Evolutionary conservation across 371 early-diverging fungal genomes (phyloP).

Genomic region (Conidiobolus incongruus): DNA sequence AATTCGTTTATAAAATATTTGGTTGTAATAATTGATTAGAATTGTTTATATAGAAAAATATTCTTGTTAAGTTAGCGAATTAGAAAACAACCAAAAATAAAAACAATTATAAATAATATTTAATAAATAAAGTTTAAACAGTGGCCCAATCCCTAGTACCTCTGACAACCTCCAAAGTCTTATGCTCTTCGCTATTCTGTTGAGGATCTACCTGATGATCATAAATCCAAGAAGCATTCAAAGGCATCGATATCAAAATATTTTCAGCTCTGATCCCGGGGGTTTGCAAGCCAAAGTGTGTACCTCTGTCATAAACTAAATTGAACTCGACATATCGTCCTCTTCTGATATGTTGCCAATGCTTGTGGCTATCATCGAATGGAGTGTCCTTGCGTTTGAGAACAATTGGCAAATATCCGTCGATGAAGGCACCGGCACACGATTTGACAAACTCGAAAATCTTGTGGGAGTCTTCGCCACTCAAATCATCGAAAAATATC

Average conservation of each 20-base stretch:
- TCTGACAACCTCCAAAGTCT: neutral
- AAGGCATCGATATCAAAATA: conserved; percentile 63
- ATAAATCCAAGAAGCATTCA: conserved; percentile 77
- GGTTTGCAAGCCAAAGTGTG: conserved; percentile 68
- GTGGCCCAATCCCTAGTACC: neutral
- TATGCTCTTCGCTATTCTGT: neutral
- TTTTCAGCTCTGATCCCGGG: conserved; percentile 72
- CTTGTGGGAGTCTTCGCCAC: conserved; percentile 28
- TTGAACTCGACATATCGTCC: conserved; percentile 84
- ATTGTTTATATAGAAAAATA: too few species aligned
- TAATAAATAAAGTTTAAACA: too few species aligned
- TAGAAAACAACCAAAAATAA: too few species aligned
- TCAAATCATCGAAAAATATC: conserved; percentile 71
- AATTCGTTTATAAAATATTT: too few species aligned
- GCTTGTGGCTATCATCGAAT: conserved; percentile 34
- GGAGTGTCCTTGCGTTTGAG: conserved; percentile 34
- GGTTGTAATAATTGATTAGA: too few species aligned
- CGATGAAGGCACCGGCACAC: conserved; percentile 46
- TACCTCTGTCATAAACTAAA: conserved; percentile 68
- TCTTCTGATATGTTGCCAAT: conserved; percentile 68
- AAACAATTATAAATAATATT: too few species aligned
- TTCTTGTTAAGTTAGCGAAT: too few species aligned
- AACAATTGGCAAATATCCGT: conserved; percentile 54
- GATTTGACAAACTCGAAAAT: conserved; percentile 43
- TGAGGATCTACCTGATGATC: conserved; percentile 42